Conservation (phyloP, 2,329 filamentous ascomycete species). For the Incumbomyces delicatus region DNA sequence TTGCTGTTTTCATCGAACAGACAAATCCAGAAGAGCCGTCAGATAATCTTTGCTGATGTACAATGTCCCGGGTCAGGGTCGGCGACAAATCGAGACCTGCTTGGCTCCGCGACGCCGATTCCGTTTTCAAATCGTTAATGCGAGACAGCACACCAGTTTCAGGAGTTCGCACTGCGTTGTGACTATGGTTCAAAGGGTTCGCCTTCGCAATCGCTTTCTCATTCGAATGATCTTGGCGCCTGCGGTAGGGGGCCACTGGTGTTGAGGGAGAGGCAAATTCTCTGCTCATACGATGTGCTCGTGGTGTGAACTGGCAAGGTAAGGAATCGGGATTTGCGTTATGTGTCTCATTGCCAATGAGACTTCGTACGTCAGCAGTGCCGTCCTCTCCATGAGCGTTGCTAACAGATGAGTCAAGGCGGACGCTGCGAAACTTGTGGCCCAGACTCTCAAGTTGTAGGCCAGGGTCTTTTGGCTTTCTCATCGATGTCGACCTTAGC, state of each 20-base stretch:
- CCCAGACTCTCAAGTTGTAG: background rate
- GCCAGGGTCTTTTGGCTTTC: background rate
- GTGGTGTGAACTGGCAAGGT: too few relatives aligned
- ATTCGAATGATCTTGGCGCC: background rate
- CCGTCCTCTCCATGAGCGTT: too few relatives aligned
- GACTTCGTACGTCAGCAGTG: too few relatives aligned
- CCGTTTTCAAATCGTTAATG: background rate
- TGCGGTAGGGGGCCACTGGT: background rate
- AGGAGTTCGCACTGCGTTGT: slow-evolving; percentile 1
- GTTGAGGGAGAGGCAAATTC: background rate
- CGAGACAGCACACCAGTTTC: slow-evolving; percentile 2
- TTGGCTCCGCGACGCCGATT: background rate
- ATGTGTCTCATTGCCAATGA: too few relatives aligned
- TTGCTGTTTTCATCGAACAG: slow-evolving; percentile 70
- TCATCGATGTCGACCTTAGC: background rate
- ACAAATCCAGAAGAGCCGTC: slow-evolving; percentile 71
- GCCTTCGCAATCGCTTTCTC: background rate
- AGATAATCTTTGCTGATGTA: slow-evolving; percentile 48
- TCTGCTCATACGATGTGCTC: too few relatives aligned
- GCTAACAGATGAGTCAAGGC: too few relatives aligned
- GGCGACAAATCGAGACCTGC: background rate
- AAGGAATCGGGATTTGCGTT: too few relatives aligned
- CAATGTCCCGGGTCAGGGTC: background rate
- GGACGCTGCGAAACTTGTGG: too few relatives aligned
- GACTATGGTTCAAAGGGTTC: background rate